phyloP scores from a whole-genome alignment of 2,329 filamentous ascomycete genomes.

The Pseudonectria foliicola region DNA sequence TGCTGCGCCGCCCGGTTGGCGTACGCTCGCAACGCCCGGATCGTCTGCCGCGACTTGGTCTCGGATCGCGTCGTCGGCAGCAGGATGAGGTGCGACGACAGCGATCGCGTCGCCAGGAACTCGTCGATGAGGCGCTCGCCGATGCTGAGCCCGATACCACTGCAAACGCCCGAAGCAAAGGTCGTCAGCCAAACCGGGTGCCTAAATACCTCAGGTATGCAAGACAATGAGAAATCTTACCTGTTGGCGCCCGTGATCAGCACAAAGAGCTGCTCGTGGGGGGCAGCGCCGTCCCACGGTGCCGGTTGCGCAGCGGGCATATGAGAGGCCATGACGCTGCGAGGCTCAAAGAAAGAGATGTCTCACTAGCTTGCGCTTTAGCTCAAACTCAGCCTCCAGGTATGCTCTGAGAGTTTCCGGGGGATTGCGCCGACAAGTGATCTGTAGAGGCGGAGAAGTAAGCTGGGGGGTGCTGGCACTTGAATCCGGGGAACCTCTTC shows the following conservation, averaged over 20 bases:
- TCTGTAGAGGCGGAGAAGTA: too few relatives aligned
- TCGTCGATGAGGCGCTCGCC: slow-evolving; percentile 83
- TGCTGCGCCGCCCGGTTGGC: slow-evolving; percentile 35
- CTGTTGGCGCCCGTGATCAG: slow-evolving; percentile 84
- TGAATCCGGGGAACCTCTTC: too few relatives aligned
- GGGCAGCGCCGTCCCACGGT: slow-evolving; percentile 30
- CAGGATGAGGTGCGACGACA: slow-evolving; percentile 64
- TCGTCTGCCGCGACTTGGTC: slow-evolving; percentile 67
- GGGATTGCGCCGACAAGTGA: too few relatives aligned
- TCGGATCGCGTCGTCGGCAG: slow-evolving; percentile 76
- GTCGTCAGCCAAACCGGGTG: too few relatives aligned
- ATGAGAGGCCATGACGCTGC: not conserved
- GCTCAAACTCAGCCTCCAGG: too few relatives aligned
- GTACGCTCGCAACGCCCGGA: slow-evolving; percentile 56
- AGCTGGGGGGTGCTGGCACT: too few relatives aligned
- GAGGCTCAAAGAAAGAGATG: slow-evolving; percentile 14
- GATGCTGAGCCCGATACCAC: slow-evolving; percentile 80
- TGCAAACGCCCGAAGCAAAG: too few relatives aligned
- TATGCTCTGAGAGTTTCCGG: too few relatives aligned
- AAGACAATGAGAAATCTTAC: too few relatives aligned
- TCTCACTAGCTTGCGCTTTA: not conserved
- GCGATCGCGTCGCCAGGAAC: slow-evolving; percentile 65
- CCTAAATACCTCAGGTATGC: too few relatives aligned
- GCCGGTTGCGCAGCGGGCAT: slow-evolving; percentile 12
- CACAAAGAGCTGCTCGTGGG: slow-evolving; percentile 49